Base-by-base conservation (phyloP, 2,329 filamentous ascomycete genomes). In the Sporothrix variecibatus region DNA sequence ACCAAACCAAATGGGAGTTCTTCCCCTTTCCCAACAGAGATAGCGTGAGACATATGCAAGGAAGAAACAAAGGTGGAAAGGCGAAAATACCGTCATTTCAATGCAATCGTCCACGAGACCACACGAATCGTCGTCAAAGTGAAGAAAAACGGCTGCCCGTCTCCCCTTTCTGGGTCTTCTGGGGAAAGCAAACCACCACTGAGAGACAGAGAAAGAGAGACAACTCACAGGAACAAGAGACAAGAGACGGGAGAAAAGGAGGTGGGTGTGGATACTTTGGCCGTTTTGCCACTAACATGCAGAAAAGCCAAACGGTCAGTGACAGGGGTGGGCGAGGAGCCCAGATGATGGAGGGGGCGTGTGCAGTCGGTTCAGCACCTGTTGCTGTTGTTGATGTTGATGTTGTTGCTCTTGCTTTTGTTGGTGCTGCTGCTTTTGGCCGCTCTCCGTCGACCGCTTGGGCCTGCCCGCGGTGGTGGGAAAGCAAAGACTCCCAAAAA, bases 71-170 rank as follows among this genome's bases (percentile, higher is more conserved):
- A 51, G 9, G 3, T 20, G 38, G 17, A 34, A 34, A 67, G 20
- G 62, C 40, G 23, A 69, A 67, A 46, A 69, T 69, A 53, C 67
- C 67, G 67, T 69, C 67, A 69, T 69, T 69, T 69, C 67, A 15
- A 38, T 69, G 67, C 67, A 69, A 69, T 69, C 43, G 20, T 17
- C 67, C 46, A 69, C 46, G 46, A 69, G 67, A 69, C 65, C 65
- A 43, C 8, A 28, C 3, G 12, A 68, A 40, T 2, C n/a, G 40
- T 26, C 40, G 40, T 17, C 20, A 31, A 49, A 67, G 26, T 17
- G 31, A 68, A 34, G 31, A 40, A 34, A 64, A 34, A 20, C 20
- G 17, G 20, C 51, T 53, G 51, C 51, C 51, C 43, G 12, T 53
- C n/a, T 53, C 7, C n/a, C 6, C 5, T 9, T 26, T 26, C 51